Conservation (phyloP, 805 yeast species). For the Jamesozyma jinghongensis region DNA sequence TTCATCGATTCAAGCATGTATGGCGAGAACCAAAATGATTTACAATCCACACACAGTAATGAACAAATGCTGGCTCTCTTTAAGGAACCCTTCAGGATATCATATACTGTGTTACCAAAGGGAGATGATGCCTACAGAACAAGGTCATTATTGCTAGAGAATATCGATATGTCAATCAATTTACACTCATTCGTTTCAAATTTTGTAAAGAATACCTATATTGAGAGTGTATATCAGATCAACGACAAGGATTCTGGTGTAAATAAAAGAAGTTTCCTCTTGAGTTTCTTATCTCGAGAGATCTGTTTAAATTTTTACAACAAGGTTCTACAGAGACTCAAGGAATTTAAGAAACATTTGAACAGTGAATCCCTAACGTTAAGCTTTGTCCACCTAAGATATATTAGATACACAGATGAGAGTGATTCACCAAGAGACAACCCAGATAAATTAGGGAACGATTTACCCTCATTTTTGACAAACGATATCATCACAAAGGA, state of each 20-base stretch:
- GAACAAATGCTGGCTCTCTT: slow-evolving; percentile 5
- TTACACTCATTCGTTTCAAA: slow-evolving; percentile 30
- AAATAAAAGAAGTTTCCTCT: slow-evolving; percentile 17
- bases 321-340: slow-evolving; percentile 29
- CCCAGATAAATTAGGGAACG: not conserved
- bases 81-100: slow-evolving; percentile 14
- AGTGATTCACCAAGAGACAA: not conserved
- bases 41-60: too few relatives aligned
- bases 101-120: slow-evolving; percentile 23
- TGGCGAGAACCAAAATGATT: not conserved
- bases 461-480: slow-evolving; percentile 8
- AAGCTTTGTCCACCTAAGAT: slow-evolving; percentile 28
- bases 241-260: slow-evolving; percentile 22
- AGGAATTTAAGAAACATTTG: slow-evolving; percentile 30
- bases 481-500: slow-evolving; percentile 17
- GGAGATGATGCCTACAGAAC: slow-evolving; percentile 29
- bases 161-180: slow-evolving; percentile 16
- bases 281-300: slow-evolving; percentile 29
- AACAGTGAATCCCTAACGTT: slow-evolving; percentile 34
- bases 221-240: slow-evolving; percentile 45
- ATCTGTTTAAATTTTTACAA: slow-evolving; percentile 33
- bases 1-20: not conserved
- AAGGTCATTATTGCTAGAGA: slow-evolving; percentile 25
- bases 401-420: slow-evolving; percentile 33
- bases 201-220: slow-evolving; percentile 47